A percentile compares a stretch with the other conserved stretches of the same genome.
Conservation (phyloP, 352 stramenopile genomes). For the Poterioochromonas sp. region DNA sequence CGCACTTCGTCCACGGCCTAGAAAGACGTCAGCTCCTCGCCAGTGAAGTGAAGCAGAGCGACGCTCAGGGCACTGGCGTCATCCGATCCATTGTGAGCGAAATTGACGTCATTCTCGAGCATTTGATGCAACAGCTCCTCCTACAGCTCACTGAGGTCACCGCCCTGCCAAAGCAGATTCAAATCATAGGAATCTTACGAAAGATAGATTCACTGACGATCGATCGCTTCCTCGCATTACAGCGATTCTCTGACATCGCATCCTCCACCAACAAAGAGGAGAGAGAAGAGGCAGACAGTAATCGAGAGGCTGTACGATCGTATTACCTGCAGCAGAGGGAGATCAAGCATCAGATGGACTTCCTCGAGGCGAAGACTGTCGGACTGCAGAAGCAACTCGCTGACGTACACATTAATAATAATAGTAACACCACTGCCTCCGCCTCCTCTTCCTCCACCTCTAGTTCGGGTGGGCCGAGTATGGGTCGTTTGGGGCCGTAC, state of each 20-base stretch:
- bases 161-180: slow-evolving; percentile 50
- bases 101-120: neutral
- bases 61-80: neutral
- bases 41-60: slow-evolving; percentile 32
- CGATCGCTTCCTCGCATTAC: slow-evolving; percentile 48
- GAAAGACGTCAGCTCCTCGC: neutral
- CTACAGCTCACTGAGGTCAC: slow-evolving; percentile 49
- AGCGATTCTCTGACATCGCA: slow-evolving; percentile 27
- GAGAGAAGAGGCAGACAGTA: slow-evolving; percentile 41
- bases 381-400: slow-evolving; percentile 51
- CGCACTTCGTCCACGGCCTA: slow-evolving; percentile 75
- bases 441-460: slow-evolving; percentile 30
- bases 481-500: slow-evolving; percentile 41
- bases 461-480: neutral
- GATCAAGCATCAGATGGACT: slow-evolving; percentile 56
- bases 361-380: slow-evolving; percentile 58
- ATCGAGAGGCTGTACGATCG: slow-evolving; percentile 39
- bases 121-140: slow-evolving; percentile 4
- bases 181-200: slow-evolving; percentile 60
- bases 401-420: slow-evolving; percentile 33
- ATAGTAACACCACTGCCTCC: slow-evolving; percentile 34
- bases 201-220: slow-evolving; percentile 63
- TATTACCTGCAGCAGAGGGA: slow-evolving; percentile 45
- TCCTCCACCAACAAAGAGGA: slow-evolving; percentile 24
- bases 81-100: neutral